Conservation (phyloP, 2,329 filamentous ascomycete genomes). For the Alternaria arborescens region DNA sequence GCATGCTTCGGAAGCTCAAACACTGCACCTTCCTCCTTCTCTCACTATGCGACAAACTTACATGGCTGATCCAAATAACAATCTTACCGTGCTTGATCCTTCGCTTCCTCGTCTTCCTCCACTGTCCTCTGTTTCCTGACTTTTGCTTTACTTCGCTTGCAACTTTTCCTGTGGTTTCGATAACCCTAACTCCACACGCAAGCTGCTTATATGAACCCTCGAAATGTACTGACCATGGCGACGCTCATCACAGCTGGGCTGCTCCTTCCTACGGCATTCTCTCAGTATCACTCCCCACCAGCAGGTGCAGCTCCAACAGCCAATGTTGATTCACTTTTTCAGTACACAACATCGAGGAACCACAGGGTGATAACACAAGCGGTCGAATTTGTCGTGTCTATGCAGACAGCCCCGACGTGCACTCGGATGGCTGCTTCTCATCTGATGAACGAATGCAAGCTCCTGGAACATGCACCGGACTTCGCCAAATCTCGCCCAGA, state of each 20-base stretch:
- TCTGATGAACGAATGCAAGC: constrained; percentile 63
- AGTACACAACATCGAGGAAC: constrained; percentile 33
- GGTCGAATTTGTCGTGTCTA: constrained; percentile 33
- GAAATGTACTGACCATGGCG: neutral
- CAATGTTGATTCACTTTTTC: constrained; percentile 32
- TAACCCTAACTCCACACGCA: neutral
- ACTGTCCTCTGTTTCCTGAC: neutral
- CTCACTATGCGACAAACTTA: constrained; percentile 16
- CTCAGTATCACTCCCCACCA: constrained; percentile 26
- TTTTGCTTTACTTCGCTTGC: neutral
- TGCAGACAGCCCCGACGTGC: constrained; percentile 53
- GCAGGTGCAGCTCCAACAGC: constrained; percentile 23
- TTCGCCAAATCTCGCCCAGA: constrained; percentile 39
- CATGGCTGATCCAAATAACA: neutral
- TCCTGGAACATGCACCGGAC: constrained; percentile 51
- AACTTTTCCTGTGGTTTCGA: neutral
- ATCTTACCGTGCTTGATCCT: neutral
- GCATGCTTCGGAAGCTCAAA: constrained; percentile 10
- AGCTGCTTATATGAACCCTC: neutral
- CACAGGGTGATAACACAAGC: constrained; percentile 35
- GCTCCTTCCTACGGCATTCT: neutral
- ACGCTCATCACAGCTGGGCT: neutral
- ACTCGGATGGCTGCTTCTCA: constrained; percentile 61
- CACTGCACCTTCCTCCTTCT: constrained; percentile 7
- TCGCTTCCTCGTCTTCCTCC: constrained; percentile 1